Percentiles rank a stretch among this genome's conserved stretches.
phyloP scores from a whole-genome alignment of 257 asterid species.

The Nicotiana noctiflora region DNA sequence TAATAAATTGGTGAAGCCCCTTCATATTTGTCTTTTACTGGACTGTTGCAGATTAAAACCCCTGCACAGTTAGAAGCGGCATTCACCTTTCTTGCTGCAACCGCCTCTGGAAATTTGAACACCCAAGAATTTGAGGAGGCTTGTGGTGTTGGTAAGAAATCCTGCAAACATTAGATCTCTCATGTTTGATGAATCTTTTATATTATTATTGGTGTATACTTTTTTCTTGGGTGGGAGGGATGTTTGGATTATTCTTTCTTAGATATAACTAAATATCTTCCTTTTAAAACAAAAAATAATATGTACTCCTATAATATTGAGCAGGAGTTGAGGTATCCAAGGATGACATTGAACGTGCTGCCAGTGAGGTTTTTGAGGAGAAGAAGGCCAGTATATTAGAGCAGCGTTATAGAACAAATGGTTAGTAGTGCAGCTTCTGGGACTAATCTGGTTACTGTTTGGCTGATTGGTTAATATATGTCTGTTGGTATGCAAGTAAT shows the following conservation, averaged over 20 bases:
- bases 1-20: neutral
- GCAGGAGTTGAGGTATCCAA: constrained; percentile 75
- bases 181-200: neutral
- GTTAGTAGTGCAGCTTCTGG: constrained; percentile 31
- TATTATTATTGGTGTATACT: neutral
- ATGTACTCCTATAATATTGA: neutral
- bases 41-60: constrained; percentile 46
- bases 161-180: neutral
- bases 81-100: constrained; percentile 42
- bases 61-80: constrained; percentile 88
- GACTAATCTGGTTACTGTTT: neutral
- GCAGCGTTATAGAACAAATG: constrained; percentile 82
- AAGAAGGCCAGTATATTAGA: constrained; percentile 50
- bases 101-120: constrained; percentile 47
- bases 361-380: constrained; percentile 64
- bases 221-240: neutral
- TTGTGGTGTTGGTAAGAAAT: constrained; percentile 81
- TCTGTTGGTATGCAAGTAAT: neutral
- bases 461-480: neutral
- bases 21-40: neutral
- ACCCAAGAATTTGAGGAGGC: constrained; percentile 61
- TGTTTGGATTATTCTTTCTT: neutral
- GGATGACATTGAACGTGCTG: constrained; percentile 55
- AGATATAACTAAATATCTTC: neutral
- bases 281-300: neutral